phyloP scores from a whole-genome alignment of 352 stramenopile species.

The Pythium scleroteichum region DNA sequence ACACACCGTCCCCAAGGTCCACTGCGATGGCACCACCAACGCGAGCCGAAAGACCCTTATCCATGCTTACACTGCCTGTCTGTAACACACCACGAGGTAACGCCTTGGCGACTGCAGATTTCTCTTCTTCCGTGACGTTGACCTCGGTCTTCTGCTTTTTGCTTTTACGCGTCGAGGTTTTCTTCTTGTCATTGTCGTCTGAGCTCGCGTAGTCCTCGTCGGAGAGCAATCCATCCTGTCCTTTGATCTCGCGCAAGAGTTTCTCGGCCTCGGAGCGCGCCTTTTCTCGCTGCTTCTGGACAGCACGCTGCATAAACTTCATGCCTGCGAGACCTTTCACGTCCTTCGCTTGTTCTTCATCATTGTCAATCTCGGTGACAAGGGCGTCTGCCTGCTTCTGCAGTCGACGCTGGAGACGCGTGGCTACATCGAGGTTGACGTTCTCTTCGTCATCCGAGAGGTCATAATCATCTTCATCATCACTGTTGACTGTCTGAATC shows the following conservation, averaged over 20 bases:
- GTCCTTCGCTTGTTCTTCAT: constrained; percentile 49
- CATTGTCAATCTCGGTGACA: constrained; percentile 73
- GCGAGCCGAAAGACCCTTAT: constrained; percentile 64
- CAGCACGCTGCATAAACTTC: constrained; percentile 98
- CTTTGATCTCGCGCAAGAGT: constrained; percentile 93
- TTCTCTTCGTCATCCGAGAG: constrained; percentile 50
- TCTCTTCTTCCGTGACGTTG: constrained; percentile 50
- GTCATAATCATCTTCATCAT: constrained; percentile 57
- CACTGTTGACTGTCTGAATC: constrained; percentile 79
- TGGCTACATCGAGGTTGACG: constrained; percentile 48
- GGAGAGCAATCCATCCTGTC: constrained; percentile 67
- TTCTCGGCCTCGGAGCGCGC: constrained; percentile 91
- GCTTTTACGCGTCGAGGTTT: constrained; percentile 30
- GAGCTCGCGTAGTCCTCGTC: constrained; percentile 58
- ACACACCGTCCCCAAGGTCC: constrained; percentile 54
- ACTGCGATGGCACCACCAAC: constrained; percentile 66
- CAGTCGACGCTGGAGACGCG: constrained; percentile 59
- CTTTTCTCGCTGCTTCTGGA: constrained; percentile 93
- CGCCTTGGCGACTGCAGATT: constrained; percentile 51
- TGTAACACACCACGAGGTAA: constrained; percentile 57
- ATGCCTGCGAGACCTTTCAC: constrained; percentile 92
- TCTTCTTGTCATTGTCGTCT: constrained; percentile 38
- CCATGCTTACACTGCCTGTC: constrained; percentile 70
- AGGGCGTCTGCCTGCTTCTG: constrained; percentile 72
- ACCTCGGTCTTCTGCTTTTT: constrained; percentile 41